A percentile compares a stretch with the other conserved stretches of the same genome.
These are phyloP conservation scores for Myxozyma monticola DNA, from an alignment of 805 yeast genomes.

Conservation along the genomic window DNA sequence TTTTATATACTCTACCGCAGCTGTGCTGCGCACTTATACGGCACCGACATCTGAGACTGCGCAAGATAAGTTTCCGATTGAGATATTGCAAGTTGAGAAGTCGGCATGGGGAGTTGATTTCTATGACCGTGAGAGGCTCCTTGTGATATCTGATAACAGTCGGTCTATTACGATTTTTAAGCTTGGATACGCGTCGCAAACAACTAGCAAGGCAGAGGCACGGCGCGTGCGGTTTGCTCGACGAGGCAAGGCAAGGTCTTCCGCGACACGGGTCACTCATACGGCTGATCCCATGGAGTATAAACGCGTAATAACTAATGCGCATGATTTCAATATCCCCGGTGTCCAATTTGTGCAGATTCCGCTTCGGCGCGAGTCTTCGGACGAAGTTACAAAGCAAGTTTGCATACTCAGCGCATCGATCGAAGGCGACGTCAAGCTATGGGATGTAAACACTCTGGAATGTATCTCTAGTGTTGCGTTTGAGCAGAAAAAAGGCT, in stretches of 20 bases:
- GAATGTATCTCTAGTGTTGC: slow-evolving; percentile 14
- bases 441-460: slow-evolving; percentile 39
- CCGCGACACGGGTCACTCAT: slow-evolving; percentile 4
- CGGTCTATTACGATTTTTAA: slow-evolving; percentile 22
- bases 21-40: slow-evolving; percentile 6
- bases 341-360: slow-evolving; percentile 18
- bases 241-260: neutral
- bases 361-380: slow-evolving; percentile 1
- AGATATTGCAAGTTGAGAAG: slow-evolving; percentile 19
- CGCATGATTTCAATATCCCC: slow-evolving; percentile 27
- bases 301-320: slow-evolving; percentile 10
- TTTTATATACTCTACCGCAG: slow-evolving; percentile 15
- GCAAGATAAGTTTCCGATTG: slow-evolving; percentile 9
- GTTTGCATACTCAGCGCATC: slow-evolving; percentile 22
- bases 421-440: slow-evolving; percentile 36
- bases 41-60: neutral
- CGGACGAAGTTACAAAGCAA: neutral
- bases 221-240: neutral
- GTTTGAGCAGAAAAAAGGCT: slow-evolving; percentile 20
- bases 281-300: slow-evolving; percentile 2
- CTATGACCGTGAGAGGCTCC: slow-evolving; percentile 17
- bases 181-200: slow-evolving; percentile 7
- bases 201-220: neutral
- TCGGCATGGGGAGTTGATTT: slow-evolving; percentile 29
- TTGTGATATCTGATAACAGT: slow-evolving; percentile 24